Conservation (phyloP, 163 green algal genomes). For the Coccomyxa subellipsoidea region DNA sequence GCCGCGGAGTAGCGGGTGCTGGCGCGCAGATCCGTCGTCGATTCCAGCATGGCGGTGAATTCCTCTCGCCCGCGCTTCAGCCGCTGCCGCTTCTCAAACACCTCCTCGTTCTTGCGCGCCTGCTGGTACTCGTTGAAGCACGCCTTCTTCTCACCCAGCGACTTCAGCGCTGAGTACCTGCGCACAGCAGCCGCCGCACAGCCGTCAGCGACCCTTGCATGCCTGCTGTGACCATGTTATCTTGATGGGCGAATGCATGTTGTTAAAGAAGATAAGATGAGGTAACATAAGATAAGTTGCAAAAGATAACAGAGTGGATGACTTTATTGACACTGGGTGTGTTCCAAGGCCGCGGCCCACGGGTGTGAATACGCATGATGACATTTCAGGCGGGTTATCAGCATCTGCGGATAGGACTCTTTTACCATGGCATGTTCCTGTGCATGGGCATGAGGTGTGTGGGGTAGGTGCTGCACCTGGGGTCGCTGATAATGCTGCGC, state of each 20-base stretch:
- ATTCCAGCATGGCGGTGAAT: conserved; percentile 62
- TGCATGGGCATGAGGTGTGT: neutral
- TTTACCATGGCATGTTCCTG: too few relatives aligned
- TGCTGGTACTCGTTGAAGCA: conserved; percentile 85
- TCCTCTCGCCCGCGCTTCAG: conserved; percentile 44
- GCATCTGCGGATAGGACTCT: too few relatives aligned
- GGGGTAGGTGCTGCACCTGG: conserved; percentile 22
- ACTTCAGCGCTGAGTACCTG: conserved; percentile 75
- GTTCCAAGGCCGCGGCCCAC: too few relatives aligned
- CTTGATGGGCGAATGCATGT: too few relatives aligned
- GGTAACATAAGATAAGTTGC: too few relatives aligned
- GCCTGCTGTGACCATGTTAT: too few relatives aligned
- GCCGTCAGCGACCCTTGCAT: too few relatives aligned
- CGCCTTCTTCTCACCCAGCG: conserved; percentile 76
- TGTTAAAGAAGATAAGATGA: too few relatives aligned
- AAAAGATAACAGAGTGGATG: too few relatives aligned
- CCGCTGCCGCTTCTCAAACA: conserved; percentile 46
- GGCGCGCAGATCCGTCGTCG: conserved; percentile 39
- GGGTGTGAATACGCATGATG: too few relatives aligned
- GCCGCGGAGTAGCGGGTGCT: conserved; percentile 46
- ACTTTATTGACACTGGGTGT: too few relatives aligned
- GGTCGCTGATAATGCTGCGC: conserved; percentile 61
- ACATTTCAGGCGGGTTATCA: too few relatives aligned
- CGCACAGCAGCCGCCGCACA: neutral
- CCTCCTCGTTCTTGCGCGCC: conserved; percentile 56